Percentiles rank a stretch among this genome's conserved stretches.
These are phyloP conservation scores for Citropsis articulata DNA, from an alignment of 345 rosid species.

Conservation along the genomic window DNA sequence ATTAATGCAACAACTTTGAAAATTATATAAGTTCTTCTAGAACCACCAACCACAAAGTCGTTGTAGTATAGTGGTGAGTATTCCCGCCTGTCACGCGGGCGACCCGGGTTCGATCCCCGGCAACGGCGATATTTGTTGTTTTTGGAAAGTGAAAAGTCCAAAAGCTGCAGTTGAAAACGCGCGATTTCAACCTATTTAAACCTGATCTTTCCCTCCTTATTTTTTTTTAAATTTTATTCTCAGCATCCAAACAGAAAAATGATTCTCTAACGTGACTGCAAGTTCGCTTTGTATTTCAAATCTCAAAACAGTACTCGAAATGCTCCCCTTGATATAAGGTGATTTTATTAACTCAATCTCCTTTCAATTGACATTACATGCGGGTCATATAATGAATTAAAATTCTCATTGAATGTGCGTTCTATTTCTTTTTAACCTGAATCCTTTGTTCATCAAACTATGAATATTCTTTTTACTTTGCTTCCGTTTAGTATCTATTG, in stretches of 20 bases:
- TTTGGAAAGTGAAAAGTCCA: background rate
- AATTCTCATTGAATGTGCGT: background rate
- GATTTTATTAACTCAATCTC: background rate
- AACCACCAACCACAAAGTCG: constrained; percentile 20
- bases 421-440: background rate
- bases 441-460: background rate
- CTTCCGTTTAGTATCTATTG: background rate
- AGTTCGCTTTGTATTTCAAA: background rate
- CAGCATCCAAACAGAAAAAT: background rate
- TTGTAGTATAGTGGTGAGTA: constrained; percentile 67
- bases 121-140: constrained; percentile 33
- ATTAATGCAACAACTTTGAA: accelerated
- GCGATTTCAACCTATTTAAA: background rate
- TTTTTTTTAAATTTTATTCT: background rate
- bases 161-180: background rate
- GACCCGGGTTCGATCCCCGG: constrained; percentile 79
- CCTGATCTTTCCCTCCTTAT: background rate
- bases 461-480: background rate
- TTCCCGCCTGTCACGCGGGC: constrained; percentile 71
- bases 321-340: background rate
- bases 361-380: background rate
- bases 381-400: background rate
- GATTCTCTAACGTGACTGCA: background rate
- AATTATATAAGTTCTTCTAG: no score
- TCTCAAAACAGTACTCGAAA: background rate